phyloP scores from a whole-genome alignment of 441 rosid species.

The Arabidopsis lyrata region DNA sequence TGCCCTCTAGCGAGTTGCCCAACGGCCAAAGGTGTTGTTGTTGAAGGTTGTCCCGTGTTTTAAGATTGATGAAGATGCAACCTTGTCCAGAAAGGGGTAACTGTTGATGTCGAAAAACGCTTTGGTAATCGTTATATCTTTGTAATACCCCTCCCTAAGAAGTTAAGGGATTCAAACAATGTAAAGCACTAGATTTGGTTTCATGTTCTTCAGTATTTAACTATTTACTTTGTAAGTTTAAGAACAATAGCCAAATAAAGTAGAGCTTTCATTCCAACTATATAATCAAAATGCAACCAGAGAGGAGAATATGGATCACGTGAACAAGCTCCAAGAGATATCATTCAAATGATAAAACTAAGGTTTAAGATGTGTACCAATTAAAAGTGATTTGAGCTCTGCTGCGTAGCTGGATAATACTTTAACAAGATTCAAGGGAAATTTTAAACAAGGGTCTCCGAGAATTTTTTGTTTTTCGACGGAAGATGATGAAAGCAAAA shows the following conservation, averaged over 20 bases:
- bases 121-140: slow-evolving; percentile 17
- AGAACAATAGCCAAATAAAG: slow-evolving; percentile 25
- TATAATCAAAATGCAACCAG: slow-evolving; percentile 26
- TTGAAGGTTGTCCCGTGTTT: slow-evolving; percentile 60
- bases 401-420: slow-evolving; percentile 28
- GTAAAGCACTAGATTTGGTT: slow-evolving; percentile 34
- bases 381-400: slow-evolving; percentile 23
- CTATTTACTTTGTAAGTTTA: slow-evolving; percentile 19
- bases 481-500: slow-evolving; percentile 27
- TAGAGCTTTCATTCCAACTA: slow-evolving; percentile 33
- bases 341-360: slow-evolving; percentile 24
- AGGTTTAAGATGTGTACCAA: slow-evolving; percentile 22
- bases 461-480: slow-evolving; percentile 12
- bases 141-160: neutral
- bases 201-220: slow-evolving; percentile 31
- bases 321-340: slow-evolving; percentile 27
- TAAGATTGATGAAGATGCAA: slow-evolving; percentile 41
- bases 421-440: slow-evolving; percentile 32
- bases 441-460: slow-evolving; percentile 24
- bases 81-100: slow-evolving; percentile 3
- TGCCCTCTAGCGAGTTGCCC: slow-evolving; percentile 73
- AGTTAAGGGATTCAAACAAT: slow-evolving; percentile 15
- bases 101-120: neutral
- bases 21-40: slow-evolving; percentile 64
- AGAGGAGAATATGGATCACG: slow-evolving; percentile 12